Evolutionary conservation across 192 early-diverging fungal species (phyloP).

Genomic region (Umbelopsis ramanniana): DNA sequence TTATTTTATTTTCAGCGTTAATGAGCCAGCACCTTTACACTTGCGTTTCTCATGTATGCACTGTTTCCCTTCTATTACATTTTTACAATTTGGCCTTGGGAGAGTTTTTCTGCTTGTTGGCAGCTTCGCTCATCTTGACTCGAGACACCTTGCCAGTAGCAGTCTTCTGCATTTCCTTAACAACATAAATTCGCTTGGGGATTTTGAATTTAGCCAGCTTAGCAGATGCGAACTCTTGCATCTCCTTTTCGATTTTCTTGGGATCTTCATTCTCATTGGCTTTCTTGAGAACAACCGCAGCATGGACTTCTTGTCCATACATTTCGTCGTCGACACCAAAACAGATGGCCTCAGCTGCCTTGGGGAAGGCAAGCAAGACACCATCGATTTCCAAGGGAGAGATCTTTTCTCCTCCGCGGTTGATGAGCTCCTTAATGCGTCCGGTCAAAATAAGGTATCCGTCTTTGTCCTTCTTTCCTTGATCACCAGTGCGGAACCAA

Average conservation of each 20-base stretch:
- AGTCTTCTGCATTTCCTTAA: constrained; percentile 66
- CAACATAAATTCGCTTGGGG: constrained; percentile 72
- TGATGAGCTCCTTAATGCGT: constrained; percentile 90
- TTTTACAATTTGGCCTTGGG: constrained; percentile 43
- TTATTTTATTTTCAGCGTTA: too few relatives aligned
- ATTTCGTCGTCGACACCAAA: constrained; percentile 79
- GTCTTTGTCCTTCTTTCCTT: constrained; percentile 78
- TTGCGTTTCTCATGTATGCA: too few relatives aligned
- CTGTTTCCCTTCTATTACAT: neutral
- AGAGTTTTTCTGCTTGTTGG: constrained; percentile 22
- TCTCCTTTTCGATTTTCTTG: constrained; percentile 49
- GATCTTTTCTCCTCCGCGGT: constrained; percentile 90
- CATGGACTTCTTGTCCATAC: constrained; percentile 85
- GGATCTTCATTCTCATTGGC: constrained; percentile 34
- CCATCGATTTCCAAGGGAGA: constrained; percentile 86
- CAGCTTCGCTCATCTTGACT: constrained; percentile 57
- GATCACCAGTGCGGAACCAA: constrained; percentile 87
- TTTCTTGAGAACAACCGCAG: constrained; percentile 64
- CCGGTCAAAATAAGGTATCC: constrained; percentile 82
- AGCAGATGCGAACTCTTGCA: constrained; percentile 52
- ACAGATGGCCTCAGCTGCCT: constrained; percentile 73
- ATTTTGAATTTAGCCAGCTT: constrained; percentile 74
- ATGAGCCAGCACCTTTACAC: too few relatives aligned
- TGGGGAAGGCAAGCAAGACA: constrained; percentile 68
- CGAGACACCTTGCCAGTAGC: constrained; percentile 79